phyloP scores from a whole-genome alignment of 2,329 filamentous ascomycete genomes.

The Aspergillus sp. region DNA sequence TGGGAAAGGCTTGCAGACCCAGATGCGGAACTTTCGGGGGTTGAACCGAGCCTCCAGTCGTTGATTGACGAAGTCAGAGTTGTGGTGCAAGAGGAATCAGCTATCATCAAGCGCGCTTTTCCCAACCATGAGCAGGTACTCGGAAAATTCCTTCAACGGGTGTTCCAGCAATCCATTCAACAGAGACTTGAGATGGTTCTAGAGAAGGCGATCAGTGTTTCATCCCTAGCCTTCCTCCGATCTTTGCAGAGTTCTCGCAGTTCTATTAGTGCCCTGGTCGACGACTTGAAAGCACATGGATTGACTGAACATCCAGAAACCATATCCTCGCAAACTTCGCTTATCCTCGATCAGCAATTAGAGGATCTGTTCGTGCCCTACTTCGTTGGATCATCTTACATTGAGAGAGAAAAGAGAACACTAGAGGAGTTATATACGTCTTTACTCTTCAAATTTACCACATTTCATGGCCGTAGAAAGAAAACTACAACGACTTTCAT shows the following conservation, averaged over 20 bases:
- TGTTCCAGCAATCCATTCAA: slow-evolving; percentile 98
- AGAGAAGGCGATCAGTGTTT: slow-evolving; percentile 89
- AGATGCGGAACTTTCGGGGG: slow-evolving; percentile 83
- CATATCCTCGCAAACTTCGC: slow-evolving; percentile 79
- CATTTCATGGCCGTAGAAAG: slow-evolving; percentile 79
- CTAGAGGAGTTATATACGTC: slow-evolving; percentile 85
- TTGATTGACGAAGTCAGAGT: slow-evolving; percentile 92
- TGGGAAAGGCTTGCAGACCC: slow-evolving; percentile 95
- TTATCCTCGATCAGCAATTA: slow-evolving; percentile 65
- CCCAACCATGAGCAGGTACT: slow-evolving; percentile 95
- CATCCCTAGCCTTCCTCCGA: slow-evolving; percentile 85
- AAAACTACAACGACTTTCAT: slow-evolving; percentile 91
- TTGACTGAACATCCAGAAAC: slow-evolving; percentile 93
- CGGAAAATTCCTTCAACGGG: slow-evolving; percentile 86
- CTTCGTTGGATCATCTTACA: slow-evolving; percentile 64
- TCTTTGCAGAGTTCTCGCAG: slow-evolving; percentile 86
- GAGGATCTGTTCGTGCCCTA: slow-evolving; percentile 68
- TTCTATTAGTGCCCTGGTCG: slow-evolving; percentile 83
- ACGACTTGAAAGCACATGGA: slow-evolving; percentile 91
- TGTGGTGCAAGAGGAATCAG: slow-evolving; percentile 94
- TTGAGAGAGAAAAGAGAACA: slow-evolving; percentile 64
- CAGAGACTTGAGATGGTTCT: slow-evolving; percentile 93
- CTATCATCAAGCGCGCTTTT: slow-evolving; percentile 94
- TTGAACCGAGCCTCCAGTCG: slow-evolving; percentile 89
- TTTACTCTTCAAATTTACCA: slow-evolving; percentile 90